Evolutionary conservation across 768 basidiomycete species (phyloP).

Genomic region (Termitomyces sp.): DNA sequence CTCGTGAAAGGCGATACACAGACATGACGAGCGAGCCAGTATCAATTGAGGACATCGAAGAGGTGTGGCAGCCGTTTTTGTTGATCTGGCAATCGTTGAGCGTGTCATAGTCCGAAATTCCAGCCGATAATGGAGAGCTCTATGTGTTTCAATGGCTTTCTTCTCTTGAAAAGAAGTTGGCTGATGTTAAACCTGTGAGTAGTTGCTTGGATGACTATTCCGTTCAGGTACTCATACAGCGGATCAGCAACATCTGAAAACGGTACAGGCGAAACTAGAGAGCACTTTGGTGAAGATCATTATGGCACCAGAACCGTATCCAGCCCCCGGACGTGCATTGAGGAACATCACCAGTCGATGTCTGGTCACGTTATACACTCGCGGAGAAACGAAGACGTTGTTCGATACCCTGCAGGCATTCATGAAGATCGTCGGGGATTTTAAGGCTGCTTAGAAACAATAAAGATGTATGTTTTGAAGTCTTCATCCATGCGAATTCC

Average conservation of each 20-base stretch:
- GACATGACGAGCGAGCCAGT: slow-evolving; percentile 12
- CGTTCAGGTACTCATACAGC: too few relatives aligned
- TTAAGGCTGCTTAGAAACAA: too few relatives aligned
- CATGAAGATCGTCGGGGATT: slow-evolving; percentile 72
- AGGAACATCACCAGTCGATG: slow-evolving; percentile 80
- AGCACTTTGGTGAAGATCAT: too few relatives aligned
- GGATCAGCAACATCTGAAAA: too few relatives aligned
- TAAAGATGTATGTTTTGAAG: too few relatives aligned
- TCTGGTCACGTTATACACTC: slow-evolving; percentile 67
- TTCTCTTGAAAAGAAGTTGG: too few relatives aligned
- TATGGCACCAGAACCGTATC: slow-evolving; percentile 60
- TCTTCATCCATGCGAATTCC: too few relatives aligned
- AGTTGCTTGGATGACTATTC: too few relatives aligned
- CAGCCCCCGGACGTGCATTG: slow-evolving; percentile 85
- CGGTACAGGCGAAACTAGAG: too few relatives aligned
- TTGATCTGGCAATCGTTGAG: slow-evolving; percentile 8
- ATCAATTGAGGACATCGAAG: slow-evolving; percentile 28
- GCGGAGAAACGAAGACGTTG: slow-evolving; percentile 79
- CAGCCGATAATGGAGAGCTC: slow-evolving; percentile 76
- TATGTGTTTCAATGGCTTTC: slow-evolving; percentile 85
- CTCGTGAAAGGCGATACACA: not conserved
- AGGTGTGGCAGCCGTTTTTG: slow-evolving; percentile 19
- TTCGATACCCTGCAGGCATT: slow-evolving; percentile 86
- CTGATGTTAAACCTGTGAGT: too few relatives aligned
- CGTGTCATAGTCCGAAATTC: slow-evolving; percentile 54